Evolutionary conservation across 192 early-diverging fungal genomes (phyloP).

Genomic region (Dimargaris cristalligena): DNA sequence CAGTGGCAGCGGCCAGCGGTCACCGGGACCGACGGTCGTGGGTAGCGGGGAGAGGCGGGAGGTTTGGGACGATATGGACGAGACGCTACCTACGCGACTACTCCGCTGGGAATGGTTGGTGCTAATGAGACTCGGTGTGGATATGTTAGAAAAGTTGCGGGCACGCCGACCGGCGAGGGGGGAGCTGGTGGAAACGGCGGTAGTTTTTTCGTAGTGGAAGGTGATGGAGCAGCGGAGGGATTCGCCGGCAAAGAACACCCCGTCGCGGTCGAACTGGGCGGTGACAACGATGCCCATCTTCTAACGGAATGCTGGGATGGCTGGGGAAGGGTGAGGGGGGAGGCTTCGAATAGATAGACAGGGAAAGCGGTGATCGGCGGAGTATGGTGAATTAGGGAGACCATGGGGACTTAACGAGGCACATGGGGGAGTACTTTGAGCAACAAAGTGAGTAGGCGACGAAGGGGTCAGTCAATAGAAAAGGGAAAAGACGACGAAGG

Average conservation of each 20-base stretch:
- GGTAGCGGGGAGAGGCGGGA: not conserved
- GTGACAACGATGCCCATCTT: slow-evolving; percentile 6
- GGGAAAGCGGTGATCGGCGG: no score
- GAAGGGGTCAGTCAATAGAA: no score
- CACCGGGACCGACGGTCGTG: no score
- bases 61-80: not conserved
- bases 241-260: slow-evolving; percentile 3
- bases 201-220: not conserved
- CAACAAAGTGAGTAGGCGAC: no score
- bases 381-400: no score
- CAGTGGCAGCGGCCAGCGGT: no score
- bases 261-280: not conserved
- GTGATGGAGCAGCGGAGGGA: slow-evolving; percentile 2
- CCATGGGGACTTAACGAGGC: no score
- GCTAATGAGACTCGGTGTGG: not conserved
- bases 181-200: not conserved
- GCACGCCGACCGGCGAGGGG: not conserved
- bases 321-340: no score
- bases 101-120: not conserved
- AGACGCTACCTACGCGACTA: not conserved
- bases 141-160: not conserved
- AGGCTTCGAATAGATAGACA: no score
- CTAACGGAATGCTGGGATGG: not conserved
- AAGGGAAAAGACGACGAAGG: no score
- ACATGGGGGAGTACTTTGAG: no score